These are phyloP conservation scores for Ganoderma boninense DNA, from an alignment of 1,284 basidiomycete species.

Conservation along the genomic window DNA sequence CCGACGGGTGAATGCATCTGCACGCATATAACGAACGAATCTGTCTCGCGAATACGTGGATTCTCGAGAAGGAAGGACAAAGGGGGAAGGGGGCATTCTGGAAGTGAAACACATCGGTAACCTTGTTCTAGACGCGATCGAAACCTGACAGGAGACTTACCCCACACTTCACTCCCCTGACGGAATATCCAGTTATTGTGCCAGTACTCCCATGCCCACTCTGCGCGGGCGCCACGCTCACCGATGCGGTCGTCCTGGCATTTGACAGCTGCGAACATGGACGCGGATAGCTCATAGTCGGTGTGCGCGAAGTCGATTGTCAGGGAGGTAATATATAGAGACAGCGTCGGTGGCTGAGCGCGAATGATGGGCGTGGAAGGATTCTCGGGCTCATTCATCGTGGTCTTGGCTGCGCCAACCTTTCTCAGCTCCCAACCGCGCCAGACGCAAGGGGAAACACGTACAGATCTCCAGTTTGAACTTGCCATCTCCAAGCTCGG, in stretches of 20 bases:
- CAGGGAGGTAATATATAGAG: constrained; percentile 72
- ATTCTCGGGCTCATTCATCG: constrained; percentile 23
- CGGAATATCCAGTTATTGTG: constrained; percentile 72
- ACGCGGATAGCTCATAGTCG: constrained; percentile 66
- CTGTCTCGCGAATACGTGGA: constrained; percentile 60
- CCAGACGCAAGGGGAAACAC: constrained; percentile 23
- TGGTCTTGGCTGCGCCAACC: constrained; percentile 29
- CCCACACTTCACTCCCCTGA: constrained; percentile 76
- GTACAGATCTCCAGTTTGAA: constrained; percentile 76
- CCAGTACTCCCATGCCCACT: constrained; percentile 79
- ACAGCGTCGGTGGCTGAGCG: constrained; percentile 51
- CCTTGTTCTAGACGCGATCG: too few relatives aligned
- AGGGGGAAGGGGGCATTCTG: constrained; percentile 73
- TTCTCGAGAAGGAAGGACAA: constrained; percentile 70
- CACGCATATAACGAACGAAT: constrained; percentile 74
- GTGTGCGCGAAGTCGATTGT: constrained; percentile 65
- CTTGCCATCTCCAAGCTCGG: constrained; percentile 73
- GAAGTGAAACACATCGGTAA: background rate
- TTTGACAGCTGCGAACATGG: constrained; percentile 80
- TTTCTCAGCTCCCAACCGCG: background rate
- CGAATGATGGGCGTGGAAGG: constrained; percentile 34
- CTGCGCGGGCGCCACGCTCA: constrained; percentile 68
- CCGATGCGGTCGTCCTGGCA: constrained; percentile 68
- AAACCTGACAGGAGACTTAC: constrained; percentile 45
- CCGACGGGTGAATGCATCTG: constrained; percentile 76